Base-by-base conservation (phyloP, 257 asterid species). In the Misopates orontium region DNA sequence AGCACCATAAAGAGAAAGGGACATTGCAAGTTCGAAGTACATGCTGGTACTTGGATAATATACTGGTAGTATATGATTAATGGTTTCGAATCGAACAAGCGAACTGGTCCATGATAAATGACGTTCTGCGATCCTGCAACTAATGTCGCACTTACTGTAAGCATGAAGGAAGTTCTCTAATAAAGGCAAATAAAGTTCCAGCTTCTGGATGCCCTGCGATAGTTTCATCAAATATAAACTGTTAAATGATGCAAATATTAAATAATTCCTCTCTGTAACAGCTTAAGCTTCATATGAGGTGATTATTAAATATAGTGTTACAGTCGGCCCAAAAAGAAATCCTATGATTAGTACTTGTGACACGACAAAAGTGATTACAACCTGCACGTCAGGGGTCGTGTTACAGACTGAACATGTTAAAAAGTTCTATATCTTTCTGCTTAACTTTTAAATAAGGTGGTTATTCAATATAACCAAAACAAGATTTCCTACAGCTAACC, bases 151-250 rank as follows among this genome's bases (percentile, higher is more conserved):
- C 14, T 72, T 58, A n/a, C 19, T 53, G 48, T 58, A 32, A 59
- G 79, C 62, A 23, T 42, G 67, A 48, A 78, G 70, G 17, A 88
- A 74, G 82, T 82, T 86, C 66, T 77, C 88, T 53, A 88, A 59
- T 28, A 84, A 39, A 53, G 95, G 89, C 71, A 88, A 75, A 68
- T 86, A 88, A 17, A 28, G 50, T 75, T 88, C 96, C 84, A 88
- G 45, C 77, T 82, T 86, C 66, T 80, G 87, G 60, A 86, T 76
- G 62, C 80, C 87, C 96, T 87, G 77, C 9, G 44, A 51, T 28
- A 62, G 53, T 66, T 62, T n/a, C 52, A 66, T 66, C 57, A 59
- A 53, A 47, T 24, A 55, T 36, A 44, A 13, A 44, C 47, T 41
- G 12, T 41, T 41, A 41, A 8, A 41, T 41, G 10, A 0, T 1